Conservation (phyloP, 2,329 filamentous ascomycete species). For the Botryotinia convoluta region DNA sequence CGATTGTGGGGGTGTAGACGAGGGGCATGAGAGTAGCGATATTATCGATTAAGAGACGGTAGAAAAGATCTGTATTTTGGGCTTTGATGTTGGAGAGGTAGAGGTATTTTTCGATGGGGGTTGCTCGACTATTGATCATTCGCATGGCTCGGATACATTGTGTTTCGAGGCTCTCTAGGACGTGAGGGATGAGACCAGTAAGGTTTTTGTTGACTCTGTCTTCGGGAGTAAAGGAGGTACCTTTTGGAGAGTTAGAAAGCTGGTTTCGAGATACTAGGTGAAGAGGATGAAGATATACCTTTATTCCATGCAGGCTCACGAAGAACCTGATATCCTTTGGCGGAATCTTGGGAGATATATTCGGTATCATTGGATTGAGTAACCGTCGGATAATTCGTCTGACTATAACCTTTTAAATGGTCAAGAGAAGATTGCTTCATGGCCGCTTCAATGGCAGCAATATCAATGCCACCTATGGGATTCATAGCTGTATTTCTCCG, state of each 20-base stretch:
- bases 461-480: constrained; percentile 45
- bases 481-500: constrained; percentile 33
- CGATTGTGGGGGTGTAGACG: constrained; percentile 87
- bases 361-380: constrained; percentile 53
- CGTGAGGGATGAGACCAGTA: constrained; percentile 63
- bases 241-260: constrained; percentile 40
- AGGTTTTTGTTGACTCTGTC: constrained; percentile 63
- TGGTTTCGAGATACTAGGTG: neutral
- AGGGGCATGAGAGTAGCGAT: constrained; percentile 75
- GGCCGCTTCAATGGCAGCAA: constrained; percentile 55
- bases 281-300: constrained; percentile 39
- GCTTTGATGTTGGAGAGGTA: constrained; percentile 75
- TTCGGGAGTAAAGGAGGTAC: constrained; percentile 62
- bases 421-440: constrained; percentile 61
- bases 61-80: constrained; percentile 78
- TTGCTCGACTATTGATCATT: constrained; percentile 68
- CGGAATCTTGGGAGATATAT: constrained; percentile 51
- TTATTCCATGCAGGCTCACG: constrained; percentile 64
- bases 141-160: constrained; percentile 67
- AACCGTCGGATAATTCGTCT: constrained; percentile 55
- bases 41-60: constrained; percentile 76
- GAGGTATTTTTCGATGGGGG: constrained; percentile 76
- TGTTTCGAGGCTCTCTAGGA: constrained; percentile 58
- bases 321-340: constrained; percentile 60
- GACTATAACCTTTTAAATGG: constrained; percentile 58